Conservation (phyloP, 371 early-diverging fungal genomes). For the Batrachochytrium dendrobatidis region DNA sequence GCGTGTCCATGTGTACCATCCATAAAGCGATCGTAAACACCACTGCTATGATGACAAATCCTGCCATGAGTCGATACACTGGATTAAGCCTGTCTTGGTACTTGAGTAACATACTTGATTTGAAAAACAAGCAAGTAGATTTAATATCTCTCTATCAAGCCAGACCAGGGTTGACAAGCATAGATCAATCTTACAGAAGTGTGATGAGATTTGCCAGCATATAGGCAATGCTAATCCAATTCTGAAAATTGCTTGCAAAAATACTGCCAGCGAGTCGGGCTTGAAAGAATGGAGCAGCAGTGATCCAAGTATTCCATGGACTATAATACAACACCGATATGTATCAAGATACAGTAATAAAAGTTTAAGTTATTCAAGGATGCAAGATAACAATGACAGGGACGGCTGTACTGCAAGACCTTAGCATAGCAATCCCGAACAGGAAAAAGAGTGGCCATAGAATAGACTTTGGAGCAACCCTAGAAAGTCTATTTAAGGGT, state of each 20-base stretch:
- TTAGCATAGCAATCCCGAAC: constrained; percentile 2
- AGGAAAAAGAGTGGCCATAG: background rate
- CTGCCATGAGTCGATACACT: background rate
- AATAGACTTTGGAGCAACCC: no score
- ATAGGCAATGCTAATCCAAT: background rate
- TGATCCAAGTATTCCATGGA: constrained; percentile 1
- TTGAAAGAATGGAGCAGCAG: background rate
- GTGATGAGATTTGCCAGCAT: background rate
- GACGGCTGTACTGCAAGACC: no score
- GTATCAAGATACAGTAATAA: no score
- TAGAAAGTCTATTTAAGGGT: no score
- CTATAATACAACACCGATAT: no score
- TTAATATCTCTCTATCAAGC: no score
- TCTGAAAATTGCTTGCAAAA: background rate
- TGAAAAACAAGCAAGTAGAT: no score
- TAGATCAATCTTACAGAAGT: background rate
- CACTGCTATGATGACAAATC: background rate
- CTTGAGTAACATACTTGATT: background rate
- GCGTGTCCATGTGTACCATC: background rate
- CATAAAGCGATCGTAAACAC: background rate
- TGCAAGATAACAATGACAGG: no score
- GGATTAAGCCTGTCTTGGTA: background rate
- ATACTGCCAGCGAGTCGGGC: background rate
- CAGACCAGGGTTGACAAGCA: no score
- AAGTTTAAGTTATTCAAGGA: no score